Percentiles rank a stretch among this genome's conserved stretches.
Conservation (phyloP, 257 asterid genomes). For the Dorcoceras hygrometricum region DNA sequence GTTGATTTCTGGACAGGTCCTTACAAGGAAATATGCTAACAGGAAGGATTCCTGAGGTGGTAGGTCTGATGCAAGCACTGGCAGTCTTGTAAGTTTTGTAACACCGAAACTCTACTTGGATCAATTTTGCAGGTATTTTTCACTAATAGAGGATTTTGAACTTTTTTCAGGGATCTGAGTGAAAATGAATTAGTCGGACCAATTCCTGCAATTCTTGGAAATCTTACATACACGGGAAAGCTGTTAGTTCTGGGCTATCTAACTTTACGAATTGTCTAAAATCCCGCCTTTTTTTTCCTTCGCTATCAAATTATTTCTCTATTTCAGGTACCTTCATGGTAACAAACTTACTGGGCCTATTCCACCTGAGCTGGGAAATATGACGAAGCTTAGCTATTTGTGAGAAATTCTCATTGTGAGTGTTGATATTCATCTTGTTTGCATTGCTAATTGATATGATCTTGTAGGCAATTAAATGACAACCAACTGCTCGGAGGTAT, state of each 20-base stretch:
- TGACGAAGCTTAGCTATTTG: conserved; percentile 92
- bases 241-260: conserved; percentile 49
- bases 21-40: conserved; percentile 89
- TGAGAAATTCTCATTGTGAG: conserved; percentile 30
- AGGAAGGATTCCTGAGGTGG: conserved; percentile 91
- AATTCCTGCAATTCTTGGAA: conserved; percentile 84
- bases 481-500: conserved; percentile 72
- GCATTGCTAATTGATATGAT: conserved; percentile 17
- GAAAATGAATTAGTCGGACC: conserved; percentile 86
- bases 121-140: neutral
- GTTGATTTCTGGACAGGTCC: conserved; percentile 47
- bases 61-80: conserved; percentile 98
- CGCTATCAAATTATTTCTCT: neutral
- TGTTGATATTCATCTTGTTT: neutral
- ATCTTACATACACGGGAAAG: conserved; percentile 93
- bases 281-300: neutral
- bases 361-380: conserved; percentile 90
- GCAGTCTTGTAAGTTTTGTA: conserved; percentile 80
- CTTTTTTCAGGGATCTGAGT: conserved; percentile 76
- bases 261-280: neutral
- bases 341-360: conserved; percentile 84
- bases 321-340: conserved; percentile 86
- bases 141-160: neutral
- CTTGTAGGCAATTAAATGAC: conserved; percentile 83
- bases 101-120: conserved; percentile 3